Conservation (phyloP, 345 rosid genomes). For the Jatropha curcas region DNA sequence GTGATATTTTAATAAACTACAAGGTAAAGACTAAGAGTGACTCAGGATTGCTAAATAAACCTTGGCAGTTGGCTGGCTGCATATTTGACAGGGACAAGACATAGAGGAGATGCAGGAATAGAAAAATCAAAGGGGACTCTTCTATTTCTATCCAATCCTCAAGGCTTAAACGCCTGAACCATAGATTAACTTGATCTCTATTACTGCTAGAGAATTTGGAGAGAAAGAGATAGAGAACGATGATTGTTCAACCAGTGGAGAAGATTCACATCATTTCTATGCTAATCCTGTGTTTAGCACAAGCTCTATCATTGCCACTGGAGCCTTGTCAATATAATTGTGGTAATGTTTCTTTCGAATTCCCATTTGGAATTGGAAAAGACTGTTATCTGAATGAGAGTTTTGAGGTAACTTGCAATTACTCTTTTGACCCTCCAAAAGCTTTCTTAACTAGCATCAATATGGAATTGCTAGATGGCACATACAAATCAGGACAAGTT, state of each 20-base stretch:
- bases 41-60: too few species aligned
- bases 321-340: background rate
- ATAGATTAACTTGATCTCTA: too few species aligned
- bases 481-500: background rate
- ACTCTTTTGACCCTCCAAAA: background rate
- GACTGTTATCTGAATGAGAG: background rate
- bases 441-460: constrained; percentile 12
- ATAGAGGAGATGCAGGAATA: too few species aligned
- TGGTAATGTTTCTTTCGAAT: background rate
- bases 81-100: too few species aligned
- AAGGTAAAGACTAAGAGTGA: too few species aligned
- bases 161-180: too few species aligned
- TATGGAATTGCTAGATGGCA: constrained; percentile 1
- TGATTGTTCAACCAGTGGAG: background rate
- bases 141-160: too few species aligned
- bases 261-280: background rate
- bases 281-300: background rate
- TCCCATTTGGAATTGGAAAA: constrained; percentile 15
- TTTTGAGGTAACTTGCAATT: background rate
- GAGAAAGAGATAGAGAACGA: too few species aligned
- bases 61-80: too few species aligned
- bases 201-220: too few species aligned
- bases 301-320: background rate
- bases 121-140: too few species aligned
- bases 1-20: too few species aligned